Percentiles rank a stretch among this genome's conserved stretches.
Evolutionary conservation across 805 yeast genomes (phyloP).

Genomic region (Kluyveromyces dobzhanskii): DNA sequence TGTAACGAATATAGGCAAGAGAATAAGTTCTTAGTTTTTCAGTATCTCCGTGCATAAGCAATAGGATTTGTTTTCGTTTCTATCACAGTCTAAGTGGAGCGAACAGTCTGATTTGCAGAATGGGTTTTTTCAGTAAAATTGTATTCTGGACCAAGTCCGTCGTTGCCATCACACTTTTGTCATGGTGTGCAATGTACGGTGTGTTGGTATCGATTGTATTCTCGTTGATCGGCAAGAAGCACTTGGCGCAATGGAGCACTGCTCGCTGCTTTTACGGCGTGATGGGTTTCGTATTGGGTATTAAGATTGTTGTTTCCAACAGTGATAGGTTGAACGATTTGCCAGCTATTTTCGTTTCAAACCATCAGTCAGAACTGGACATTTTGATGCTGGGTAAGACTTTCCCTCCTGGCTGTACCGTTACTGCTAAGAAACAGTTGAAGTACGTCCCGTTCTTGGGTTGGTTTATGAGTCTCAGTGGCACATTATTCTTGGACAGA

Average conservation of each 20-base stretch:
- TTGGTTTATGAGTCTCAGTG: slow-evolving; percentile 91
- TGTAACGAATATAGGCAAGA: too few relatives aligned
- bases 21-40: too few relatives aligned
- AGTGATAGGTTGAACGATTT: slow-evolving; percentile 47
- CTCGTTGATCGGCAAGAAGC: slow-evolving; percentile 61
- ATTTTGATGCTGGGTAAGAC: slow-evolving; percentile 70
- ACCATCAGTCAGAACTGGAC: slow-evolving; percentile 89
- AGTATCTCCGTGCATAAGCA: too few relatives aligned
- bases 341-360: slow-evolving; percentile 78
- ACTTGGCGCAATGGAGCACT: slow-evolving; percentile 80
- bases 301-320: slow-evolving; percentile 60
- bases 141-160: slow-evolving; percentile 51
- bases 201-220: slow-evolving; percentile 64
- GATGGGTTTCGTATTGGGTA: slow-evolving; percentile 55
- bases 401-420: slow-evolving; percentile 84
- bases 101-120: not conserved
- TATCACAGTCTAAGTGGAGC: too few relatives aligned
- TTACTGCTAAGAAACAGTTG: slow-evolving; percentile 83
- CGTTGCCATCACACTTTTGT: slow-evolving; percentile 44
- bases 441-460: slow-evolving; percentile 86
- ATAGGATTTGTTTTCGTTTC: too few relatives aligned
- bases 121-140: slow-evolving; percentile 26
- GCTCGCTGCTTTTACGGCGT: slow-evolving; percentile 71
- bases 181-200: slow-evolving; percentile 65
- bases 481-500: slow-evolving; percentile 88